Base-by-base conservation (phyloP, 2,329 filamentous ascomycete genomes). In the Calonectria leucothoes region DNA sequence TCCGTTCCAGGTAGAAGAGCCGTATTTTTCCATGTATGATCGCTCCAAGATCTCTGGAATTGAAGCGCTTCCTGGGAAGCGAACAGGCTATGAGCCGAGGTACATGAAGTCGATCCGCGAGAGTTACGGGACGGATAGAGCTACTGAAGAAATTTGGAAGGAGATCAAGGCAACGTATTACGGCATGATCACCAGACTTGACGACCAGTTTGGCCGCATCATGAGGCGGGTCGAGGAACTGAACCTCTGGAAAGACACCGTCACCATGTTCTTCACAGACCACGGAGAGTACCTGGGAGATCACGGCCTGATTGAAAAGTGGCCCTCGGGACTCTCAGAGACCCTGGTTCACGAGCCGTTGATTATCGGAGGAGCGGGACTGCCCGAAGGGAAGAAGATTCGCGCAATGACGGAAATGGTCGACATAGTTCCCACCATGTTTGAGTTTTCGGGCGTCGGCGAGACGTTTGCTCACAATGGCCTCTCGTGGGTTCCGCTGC, bases 251-350 rank as follows among this genome's bases (percentile, higher is more conserved):
- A 78, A 84, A 5, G 77, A 82, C 10, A 87, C 86, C 0, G 81
- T 87, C 0, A 86, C 85, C 0, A 82, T 87, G 80, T 86, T 87
- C 74, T 87, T 86, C 68, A 86, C 85, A 0, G 85, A 87, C 55
- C 86, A 87, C 70, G 87, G 86, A 4, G 86, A 88, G 66, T 89
- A 86, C 65, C 82, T 89, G 0, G 87, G 86, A 15, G 86, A 88
- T 66, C 82, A 87, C 66, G 86, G 86, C 0, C 77, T 88, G 15
- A 86, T 89, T 27, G 87, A 89, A 76, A 88, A 88, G 70, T 88
- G 87, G 86, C 86, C 86, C 0, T 86, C 84, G 0, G 86, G 84
- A 3, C 75, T 88, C 0, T 86, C 83, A 0, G 84, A 88, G 37
- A 81, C 82, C 1, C 81, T 88, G 0, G 81, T 84, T 0, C 85